Evolutionary conservation across 169 alveolate genomes (phyloP).

Genomic region (Plasmodium blacklocki): DNA sequence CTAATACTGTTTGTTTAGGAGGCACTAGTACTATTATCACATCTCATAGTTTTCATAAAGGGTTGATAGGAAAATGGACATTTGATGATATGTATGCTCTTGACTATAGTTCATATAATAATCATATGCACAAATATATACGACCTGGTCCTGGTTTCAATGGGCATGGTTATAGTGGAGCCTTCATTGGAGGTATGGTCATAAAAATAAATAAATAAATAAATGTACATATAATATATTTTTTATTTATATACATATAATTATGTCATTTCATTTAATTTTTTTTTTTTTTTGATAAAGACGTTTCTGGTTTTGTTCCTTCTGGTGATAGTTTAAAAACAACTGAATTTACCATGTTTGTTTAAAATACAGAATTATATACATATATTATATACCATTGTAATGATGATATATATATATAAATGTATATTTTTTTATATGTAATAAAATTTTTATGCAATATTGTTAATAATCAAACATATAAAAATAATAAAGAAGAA

Average conservation of each 20-base stretch:
- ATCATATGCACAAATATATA: conserved; percentile 59
- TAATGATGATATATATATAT: not conserved
- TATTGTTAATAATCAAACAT: too few species aligned
- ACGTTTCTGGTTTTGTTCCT: conserved; percentile 57
- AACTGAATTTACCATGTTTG: conserved; percentile 57
- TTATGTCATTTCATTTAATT: not conserved
- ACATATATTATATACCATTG: not conserved
- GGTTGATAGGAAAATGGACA: conserved; percentile 53
- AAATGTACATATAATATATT: not conserved
- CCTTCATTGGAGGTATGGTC: conserved; percentile 57
- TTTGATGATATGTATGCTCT: conserved; percentile 65
- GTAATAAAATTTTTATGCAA: not conserved
- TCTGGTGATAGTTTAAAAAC: conserved; percentile 41
- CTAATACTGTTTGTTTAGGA: conserved; percentile 30
- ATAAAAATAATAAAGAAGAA: too few species aligned
- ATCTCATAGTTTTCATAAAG: conserved; percentile 40
- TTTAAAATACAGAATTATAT: not conserved
- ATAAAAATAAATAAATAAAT: not conserved
- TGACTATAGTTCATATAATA: conserved; percentile 49
- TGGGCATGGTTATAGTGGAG: conserved; percentile 68
- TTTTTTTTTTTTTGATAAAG: not conserved
- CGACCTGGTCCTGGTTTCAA: conserved; percentile 54
- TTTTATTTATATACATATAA: not conserved
- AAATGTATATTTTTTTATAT: not conserved
- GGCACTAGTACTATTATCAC: conserved; percentile 39